Evolutionary conservation across 148 eudicot species (phyloP), one percentile per base, ranked within the genome.

Genomic region (Polygonum aviculare): DNA sequence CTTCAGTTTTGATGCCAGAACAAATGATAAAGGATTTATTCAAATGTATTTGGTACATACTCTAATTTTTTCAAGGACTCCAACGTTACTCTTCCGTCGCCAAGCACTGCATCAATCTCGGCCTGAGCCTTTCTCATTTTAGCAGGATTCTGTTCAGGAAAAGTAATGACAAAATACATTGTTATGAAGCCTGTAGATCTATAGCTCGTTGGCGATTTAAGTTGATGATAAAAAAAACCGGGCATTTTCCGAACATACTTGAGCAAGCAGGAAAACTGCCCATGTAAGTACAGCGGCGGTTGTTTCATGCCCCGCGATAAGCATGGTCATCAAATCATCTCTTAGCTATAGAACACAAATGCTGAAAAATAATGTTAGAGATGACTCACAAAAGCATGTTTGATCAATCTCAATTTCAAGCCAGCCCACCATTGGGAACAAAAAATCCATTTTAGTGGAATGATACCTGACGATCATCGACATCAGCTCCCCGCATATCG

Each of bases 291-390:
- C 99, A 63, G 97, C 98, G 49, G 98, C 99, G 9, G 99, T 96
- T 76, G 98, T 93, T 85, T 93, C 99, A 82, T 95, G 99, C 47
- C 99, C 99, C 78, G 99, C 99, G 55, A 96, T 96, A 74, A 93
- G 93, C 98, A 93, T 96, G 16, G 99, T 96, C 98, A 96, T 96
- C 86, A 96, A 83, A 86, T 96, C 99, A 85, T 92, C 99, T 80
- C 97, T 86, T 55, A 95, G 94, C 99, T 95, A 86, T 84, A 45
- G 76, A 76, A 81, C 35, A 69, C 40, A 82, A 74, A n/a, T 60
- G 44, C 76, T 18, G 78, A 77, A 15, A 70, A 26, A 78, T 63
- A 57, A 59, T 57, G 60, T 72, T 48, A 49, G 21, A 75, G 39
- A 73, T n/a, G 72, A 41, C 36, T 67, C 44, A 67, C 12, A 36